Base-by-base conservation (phyloP, 108 stramenopile genomes). In the Fragilaria radians region DNA sequence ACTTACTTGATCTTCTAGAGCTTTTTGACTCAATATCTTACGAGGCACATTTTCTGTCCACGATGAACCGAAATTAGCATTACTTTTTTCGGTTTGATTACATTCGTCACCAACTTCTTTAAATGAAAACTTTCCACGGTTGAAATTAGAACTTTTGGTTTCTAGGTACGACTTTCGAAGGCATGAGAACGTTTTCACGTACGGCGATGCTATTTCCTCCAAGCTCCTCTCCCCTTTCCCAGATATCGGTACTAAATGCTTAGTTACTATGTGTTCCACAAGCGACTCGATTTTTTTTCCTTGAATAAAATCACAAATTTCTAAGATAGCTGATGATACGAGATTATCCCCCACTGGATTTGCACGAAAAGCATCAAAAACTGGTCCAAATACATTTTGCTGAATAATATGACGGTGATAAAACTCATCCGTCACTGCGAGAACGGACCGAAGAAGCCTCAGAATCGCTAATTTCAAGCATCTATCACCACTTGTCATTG, bases 371-470 rank as follows among this genome's bases (percentile, higher is more conserved):
- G 85, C 66, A 18, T 88, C 85, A 53, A 93, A 93, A 7, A 93
- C 88, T 2, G 86, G 91, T n/a, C 73, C 65, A 60, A 93, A 93
- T 21, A 93, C 65, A 52, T 89, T 72, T 54, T 89, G 78, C 60
- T 93, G 88, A 48, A 89, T 77, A 52, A 93, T 89, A 52, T 93
- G 91, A 27, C 91, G 77, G 61, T 89, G 82, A 54, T 93, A 93
- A 47, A 85, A 88, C 54, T 93, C 91, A 36, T 93, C 91, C 34
- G 87, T 84, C 21, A 89, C 79, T 21, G 88, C 89, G 31, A 93
- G 63, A 25, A 93, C 71, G 9, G 88, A 68, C 25, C 91, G 84
- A 19, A 93, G 80, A 55, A 89, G 78, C 18, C 85, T 78, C 53
- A 93, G 59, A 24, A 74, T 74, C 11, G 88, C 78, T 52, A 93